Evolutionary conservation across 139 green algal species (phyloP).

Genomic region (Chlamydomonas sp.): DNA sequence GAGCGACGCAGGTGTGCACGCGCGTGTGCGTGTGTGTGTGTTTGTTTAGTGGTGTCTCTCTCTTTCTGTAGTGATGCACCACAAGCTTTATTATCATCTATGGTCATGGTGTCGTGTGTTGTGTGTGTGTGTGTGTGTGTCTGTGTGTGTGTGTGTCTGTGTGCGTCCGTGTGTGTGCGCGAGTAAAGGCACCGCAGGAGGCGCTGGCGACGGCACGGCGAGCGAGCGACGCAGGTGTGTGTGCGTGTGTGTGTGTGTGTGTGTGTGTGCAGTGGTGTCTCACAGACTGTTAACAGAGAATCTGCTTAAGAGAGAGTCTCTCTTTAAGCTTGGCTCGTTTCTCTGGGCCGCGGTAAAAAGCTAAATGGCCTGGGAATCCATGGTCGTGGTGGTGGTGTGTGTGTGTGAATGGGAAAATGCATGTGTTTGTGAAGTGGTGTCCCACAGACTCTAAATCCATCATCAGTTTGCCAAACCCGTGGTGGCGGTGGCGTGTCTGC

Average conservation of each 20-base stretch:
- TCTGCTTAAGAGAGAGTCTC: too few species aligned
- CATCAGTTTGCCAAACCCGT: too few species aligned
- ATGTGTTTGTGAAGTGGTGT: too few species aligned
- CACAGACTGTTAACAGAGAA: too few species aligned
- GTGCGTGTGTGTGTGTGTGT: background rate
- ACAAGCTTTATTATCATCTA: background rate
- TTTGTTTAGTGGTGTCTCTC: background rate
- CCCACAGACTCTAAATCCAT: too few species aligned
- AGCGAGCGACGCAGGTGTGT: slow-evolving; percentile 15
- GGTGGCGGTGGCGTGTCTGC: too few species aligned
- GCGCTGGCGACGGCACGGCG: slow-evolving; percentile 16
- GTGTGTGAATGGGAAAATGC: background rate
- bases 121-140: background rate
- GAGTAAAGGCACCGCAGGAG: slow-evolving; percentile 10
- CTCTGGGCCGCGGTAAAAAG: background rate
- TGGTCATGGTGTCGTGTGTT: too few species aligned
- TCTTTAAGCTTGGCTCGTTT: too few species aligned
- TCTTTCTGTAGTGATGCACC: background rate
- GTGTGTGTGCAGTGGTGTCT: background rate
- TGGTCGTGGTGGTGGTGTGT: too few species aligned
- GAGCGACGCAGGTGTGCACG: slow-evolving; percentile 7
- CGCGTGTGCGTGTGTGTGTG: background rate
- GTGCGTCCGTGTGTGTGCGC: slow-evolving; percentile 5
- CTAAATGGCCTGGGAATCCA: background rate
- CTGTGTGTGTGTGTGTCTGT: too few species aligned